Evolutionary conservation across 768 basidiomycete species (phyloP), one percentile per base, ranked within the genome.

Genomic region (Hericium alpestre): DNA sequence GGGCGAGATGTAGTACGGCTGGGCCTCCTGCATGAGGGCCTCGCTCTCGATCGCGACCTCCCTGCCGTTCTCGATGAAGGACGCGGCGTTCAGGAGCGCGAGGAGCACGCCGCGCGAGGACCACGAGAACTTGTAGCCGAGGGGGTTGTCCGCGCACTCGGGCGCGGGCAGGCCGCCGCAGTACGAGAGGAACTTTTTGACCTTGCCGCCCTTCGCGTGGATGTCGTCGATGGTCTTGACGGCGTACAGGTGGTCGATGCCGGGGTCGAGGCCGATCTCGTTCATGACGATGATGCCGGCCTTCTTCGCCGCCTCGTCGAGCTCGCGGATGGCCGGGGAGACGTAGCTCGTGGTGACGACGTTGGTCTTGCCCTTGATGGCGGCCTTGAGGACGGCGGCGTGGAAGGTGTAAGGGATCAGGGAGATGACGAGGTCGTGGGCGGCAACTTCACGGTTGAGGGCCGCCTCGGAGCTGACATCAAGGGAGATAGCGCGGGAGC

Each of bases 91-190:
- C 65, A 93, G 81, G 53, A 97, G 81, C 2, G 96, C 95, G 63
- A 97, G 87, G 56, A 99, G 86, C 47, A 94, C 93, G 53, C 94
- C 95, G 20, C 93, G 87, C 8, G 93, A 90, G 7, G 93, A 95
- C 96, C 96, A 98, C 39, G 93, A 96, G 76, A 99, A 97, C 71
- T 97, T 97, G 83, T 97, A 99, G 11, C 95, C 95, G 56, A 98
- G 86, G 2, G 96, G 93, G 75, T 98, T 99, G 66, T 85, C 84
- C 4, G 92, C 82, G 66, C 87, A 87, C 65, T 91, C 86, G 7
- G 93, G 90, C 0, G 93, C 91, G 51, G 94, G 93, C 51, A 97
- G 87, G 58, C 95, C 95, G 67, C 94, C 93, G 62, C 95, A 98
- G 80, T 92, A 96, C 0, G 90, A 93, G 56, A 87, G 73, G 81